Evolutionary conservation across 2,329 filamentous ascomycete genomes (phyloP), one percentile per base, ranked within the genome.

Genomic region (Metarhizium album): DNA sequence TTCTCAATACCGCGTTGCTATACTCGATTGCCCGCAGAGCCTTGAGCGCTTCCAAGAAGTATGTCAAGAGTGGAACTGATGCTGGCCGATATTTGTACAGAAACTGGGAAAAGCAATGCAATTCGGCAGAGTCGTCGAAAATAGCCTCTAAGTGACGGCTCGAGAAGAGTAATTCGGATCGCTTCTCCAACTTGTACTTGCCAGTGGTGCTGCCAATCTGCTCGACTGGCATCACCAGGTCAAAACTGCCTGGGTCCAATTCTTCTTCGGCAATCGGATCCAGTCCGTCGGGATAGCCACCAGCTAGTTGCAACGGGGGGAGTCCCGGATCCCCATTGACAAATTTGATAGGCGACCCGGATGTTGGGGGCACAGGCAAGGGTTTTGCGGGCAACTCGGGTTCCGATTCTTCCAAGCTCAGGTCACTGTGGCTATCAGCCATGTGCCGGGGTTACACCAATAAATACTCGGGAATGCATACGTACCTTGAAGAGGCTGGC

Each of bases 21-120:
- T 89, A 89, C 37, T 75, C 72, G 53, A 90, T 81, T 2, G 86
- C 84, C 55, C 80, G 78, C 7, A 87, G 65, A 0, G 85, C 84
- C 62, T 90, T 90, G 50, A 82, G 64, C 0, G 83, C 77, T 58
- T 87, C 82, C 3, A 89, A 72, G 54, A 87, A 88, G 68, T 88
- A 87, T 22, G 82, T 77, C 13, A 90, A 68, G 5, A 86, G 67
- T 0, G 83, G 78, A 2, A 87, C 72, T 1, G 84, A 87, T 13
- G 76, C 69, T 9, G 82, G 79, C 38, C 83, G 74, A 45, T 76
- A 70, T 6, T 70, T 64, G 53, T 77, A 76, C 2, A 90, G 70
- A 58, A 87, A 90, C 2, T 77, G 74, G 4, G 80, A 84, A 62
- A 90, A 90, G 33, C 74, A 75, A 45, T 81, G 71, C 3, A 88